phyloP scores from a whole-genome alignment of 78 protist species.

The Paulinella micropora region DNA sequence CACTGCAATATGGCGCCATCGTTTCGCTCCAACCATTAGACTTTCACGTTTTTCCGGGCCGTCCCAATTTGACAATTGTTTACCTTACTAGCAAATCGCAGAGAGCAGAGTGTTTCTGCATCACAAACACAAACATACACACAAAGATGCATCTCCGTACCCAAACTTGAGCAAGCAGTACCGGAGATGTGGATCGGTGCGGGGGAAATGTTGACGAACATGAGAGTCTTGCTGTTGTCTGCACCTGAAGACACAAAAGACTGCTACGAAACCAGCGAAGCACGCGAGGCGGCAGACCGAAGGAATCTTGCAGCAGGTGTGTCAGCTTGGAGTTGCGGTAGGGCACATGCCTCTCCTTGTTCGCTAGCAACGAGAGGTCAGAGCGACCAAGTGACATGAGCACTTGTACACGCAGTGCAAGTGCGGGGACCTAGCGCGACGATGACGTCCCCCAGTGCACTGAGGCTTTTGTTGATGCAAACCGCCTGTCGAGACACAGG shows the following conservation, averaged over 20 bases:
- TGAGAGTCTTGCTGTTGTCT: background rate
- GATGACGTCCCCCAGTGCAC: constrained; percentile 19
- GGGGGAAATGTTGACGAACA: background rate
- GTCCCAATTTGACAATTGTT: background rate
- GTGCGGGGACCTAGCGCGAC: too few species aligned
- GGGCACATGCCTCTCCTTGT: background rate
- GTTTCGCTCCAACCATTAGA: too few species aligned
- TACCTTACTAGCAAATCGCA: constrained; percentile 7
- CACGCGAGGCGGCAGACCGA: too few species aligned
- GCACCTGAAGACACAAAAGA: too few species aligned
- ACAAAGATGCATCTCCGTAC: background rate
- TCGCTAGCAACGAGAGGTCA: too few species aligned
- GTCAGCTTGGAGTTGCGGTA: constrained; percentile 21
- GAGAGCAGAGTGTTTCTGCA: constrained; percentile 14
- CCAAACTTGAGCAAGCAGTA: background rate
- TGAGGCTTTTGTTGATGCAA: constrained; percentile 10
- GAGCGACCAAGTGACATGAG: too few species aligned
- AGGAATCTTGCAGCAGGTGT: background rate
- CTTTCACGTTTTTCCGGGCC: background rate
- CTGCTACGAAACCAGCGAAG: too few species aligned
- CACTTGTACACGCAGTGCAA: too few species aligned
- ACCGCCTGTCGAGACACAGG: too few species aligned
- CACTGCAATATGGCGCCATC: too few species aligned
- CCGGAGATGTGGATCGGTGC: background rate
- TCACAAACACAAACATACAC: too few species aligned